These are phyloP conservation scores for Apostasia shenzhenica DNA, from an alignment of 106 monocot genomes.

Conservation along the genomic window DNA sequence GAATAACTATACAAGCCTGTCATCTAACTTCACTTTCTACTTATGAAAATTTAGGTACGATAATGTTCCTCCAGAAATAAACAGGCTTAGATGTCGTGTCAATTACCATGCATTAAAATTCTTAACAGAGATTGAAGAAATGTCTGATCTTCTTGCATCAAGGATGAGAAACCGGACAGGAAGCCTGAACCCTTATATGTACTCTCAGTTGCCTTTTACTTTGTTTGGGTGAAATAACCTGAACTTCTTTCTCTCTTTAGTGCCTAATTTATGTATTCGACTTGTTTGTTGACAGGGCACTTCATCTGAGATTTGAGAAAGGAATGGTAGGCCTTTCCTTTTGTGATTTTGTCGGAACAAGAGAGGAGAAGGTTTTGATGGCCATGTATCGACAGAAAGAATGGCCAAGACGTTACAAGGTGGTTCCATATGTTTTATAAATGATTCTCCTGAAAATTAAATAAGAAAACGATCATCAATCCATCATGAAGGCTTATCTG, in stretches of 20 bases:
- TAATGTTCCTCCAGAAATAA: conserved; percentile 91
- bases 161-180: conserved; percentile 95
- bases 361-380: conserved; percentile 98
- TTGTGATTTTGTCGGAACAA: conserved; percentile 98
- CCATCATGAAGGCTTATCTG: not conserved
- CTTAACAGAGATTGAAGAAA: conserved; percentile 87
- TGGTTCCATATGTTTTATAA: conserved; percentile 8
- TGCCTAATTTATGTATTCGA: not conserved
- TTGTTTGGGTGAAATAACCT: conserved; percentile 1
- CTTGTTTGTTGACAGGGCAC: conserved; percentile 51
- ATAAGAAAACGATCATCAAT: not conserved
- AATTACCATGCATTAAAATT: conserved; percentile 99
- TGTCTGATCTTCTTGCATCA: conserved; percentile 73
- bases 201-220: conserved; percentile 15
- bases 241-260: not conserved
- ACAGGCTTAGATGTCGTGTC: conserved; percentile 90
- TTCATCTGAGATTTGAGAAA: conserved; percentile 97
- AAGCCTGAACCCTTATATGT: conserved; percentile 82
- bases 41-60: conserved; percentile 59
- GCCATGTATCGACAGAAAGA: conserved; percentile 90
- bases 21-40: too few relatives aligned
- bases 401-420: conserved; percentile 98
- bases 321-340: conserved; percentile 99
- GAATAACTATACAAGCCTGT: too few relatives aligned
- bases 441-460: not conserved